A percentile compares a stretch with the other conserved stretches of the same genome.
Evolutionary conservation across 2,329 filamentous ascomycete genomes (phyloP).

Genomic region (Leptographium lundbergii): DNA sequence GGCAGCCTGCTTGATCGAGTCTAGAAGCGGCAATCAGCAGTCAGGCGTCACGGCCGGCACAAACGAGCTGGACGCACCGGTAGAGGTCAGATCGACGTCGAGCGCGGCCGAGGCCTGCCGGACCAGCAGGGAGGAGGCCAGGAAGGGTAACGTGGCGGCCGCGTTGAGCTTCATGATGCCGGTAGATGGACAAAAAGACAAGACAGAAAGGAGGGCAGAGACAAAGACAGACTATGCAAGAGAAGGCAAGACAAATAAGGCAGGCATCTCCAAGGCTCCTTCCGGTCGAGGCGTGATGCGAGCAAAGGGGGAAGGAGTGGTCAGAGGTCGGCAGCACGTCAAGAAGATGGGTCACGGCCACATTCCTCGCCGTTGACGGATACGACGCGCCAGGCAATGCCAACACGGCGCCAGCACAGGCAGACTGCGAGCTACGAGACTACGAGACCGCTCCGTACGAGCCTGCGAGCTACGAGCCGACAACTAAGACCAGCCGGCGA

Average conservation of each 20-base stretch:
- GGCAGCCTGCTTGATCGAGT: conserved; percentile 31
- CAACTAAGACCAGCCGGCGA: no score
- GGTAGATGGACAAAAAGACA: not conserved
- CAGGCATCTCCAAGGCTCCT: not conserved
- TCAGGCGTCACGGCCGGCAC: no score
- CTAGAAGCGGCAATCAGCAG: conserved; percentile 16
- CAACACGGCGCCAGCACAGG: no score
- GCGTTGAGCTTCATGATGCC: conserved; percentile 5
- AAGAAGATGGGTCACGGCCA: not conserved
- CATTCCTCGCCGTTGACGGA: not conserved
- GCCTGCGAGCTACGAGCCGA: no score
- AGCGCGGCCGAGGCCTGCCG: not conserved
- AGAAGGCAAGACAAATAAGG: not conserved
- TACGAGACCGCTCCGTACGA: no score
- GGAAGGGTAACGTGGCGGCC: not conserved
- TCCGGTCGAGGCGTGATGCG: not conserved
- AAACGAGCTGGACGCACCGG: conserved; percentile 1
- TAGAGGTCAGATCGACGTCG: conserved; percentile 8
- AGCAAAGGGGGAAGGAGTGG: not conserved
- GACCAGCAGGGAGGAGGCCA: not conserved
- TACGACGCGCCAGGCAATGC: not conserved
- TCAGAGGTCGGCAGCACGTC: not conserved
- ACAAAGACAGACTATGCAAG: not conserved
- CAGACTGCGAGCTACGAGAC: no score
- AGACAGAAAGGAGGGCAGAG: not conserved